Percentiles rank a stretch among this genome's conserved stretches.
Evolutionary conservation across 2,329 filamentous ascomycete species (phyloP).

Genomic region (Sporothrix schenckii): DNA sequence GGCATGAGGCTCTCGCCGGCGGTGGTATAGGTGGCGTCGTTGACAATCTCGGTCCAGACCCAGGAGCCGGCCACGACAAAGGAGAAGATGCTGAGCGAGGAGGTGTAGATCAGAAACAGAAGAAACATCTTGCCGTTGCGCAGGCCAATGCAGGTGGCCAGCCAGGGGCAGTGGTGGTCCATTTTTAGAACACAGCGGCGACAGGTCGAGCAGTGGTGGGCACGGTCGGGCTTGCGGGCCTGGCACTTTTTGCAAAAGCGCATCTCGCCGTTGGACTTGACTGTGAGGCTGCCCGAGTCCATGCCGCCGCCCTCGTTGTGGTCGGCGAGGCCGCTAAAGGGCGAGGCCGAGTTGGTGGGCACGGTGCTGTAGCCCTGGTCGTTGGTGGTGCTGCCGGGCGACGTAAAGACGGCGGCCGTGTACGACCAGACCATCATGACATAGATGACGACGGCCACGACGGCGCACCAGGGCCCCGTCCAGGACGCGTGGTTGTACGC

Average conservation of each 20-base stretch:
- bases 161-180: conserved; percentile 99
- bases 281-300: conserved; percentile 71
- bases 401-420: conserved; percentile 88
- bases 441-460: conserved; percentile 72
- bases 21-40: conserved; percentile 58
- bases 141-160: conserved; percentile 91
- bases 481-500: conserved; percentile 44
- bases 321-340: conserved; percentile 46
- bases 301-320: neutral
- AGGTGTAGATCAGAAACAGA: conserved; percentile 87
- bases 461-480: conserved; percentile 47
- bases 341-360: conserved; percentile 55
- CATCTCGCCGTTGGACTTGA: conserved; percentile 84
- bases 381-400: conserved; percentile 73
- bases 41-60: conserved; percentile 82
- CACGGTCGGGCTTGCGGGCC: conserved; percentile 88
- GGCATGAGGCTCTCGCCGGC: conserved; percentile 79
- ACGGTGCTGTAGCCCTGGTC: conserved; percentile 75
- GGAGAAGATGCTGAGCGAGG: conserved; percentile 78
- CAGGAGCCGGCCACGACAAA: conserved; percentile 78
- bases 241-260: conserved; percentile 98
- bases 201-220: conserved; percentile 96
- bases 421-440: conserved; percentile 84
- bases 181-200: conserved; percentile 95
- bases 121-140: conserved; percentile 96